Evolutionary conservation across 176 grass and related monocot species (phyloP), one percentile per base, ranked within the genome.

Genomic region (Zizania latifolia): DNA sequence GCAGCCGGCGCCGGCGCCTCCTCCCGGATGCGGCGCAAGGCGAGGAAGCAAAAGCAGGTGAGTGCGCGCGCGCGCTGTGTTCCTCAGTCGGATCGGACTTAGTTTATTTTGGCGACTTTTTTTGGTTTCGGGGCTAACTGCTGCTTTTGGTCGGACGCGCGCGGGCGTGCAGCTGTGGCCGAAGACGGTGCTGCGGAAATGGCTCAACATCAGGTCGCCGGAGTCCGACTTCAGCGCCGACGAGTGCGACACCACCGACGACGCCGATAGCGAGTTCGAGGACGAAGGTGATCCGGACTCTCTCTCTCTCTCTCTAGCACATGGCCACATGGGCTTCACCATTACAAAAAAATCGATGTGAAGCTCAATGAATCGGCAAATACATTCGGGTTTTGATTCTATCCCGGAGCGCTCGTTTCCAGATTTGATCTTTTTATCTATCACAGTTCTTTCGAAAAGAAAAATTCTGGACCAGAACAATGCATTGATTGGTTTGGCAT

Each of bases 191-290:
- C 79, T 98, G 34, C 86, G 86, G 12, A 98, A 98, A 63, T 98
- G 91, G 95, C 95, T 98, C 78, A 98, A 98, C 68, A 94, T 98
- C 86, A 56, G 53, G 81, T 94, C 95, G 54, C 70, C 77, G 65
- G 86, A 92, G 4, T 98, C 89, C 35, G 91, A 98, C 22, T 98
- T 86, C 66, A 98, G 95, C 78, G 91, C 95, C 79, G 95, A 98
- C 71, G 95, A 98, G 78, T 78, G 48, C 39, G 95, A 94, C 23
- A 82, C 89, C 55, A 88, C 95, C 62, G 91, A 98, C 65, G 88
- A 90, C 53, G 80, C 89, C 1, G 91, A 90, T 48, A 90, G 91
- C 84, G 91, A 94, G 9, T 81, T 71, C 31, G 91, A 98, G 63
- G 79, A 81, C 30, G 91, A 98, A 84, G 95, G 91, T 98, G 32